Conservation (phyloP, 2,329 filamentous ascomycete genomes). For the Xylariaceae sp. region DNA sequence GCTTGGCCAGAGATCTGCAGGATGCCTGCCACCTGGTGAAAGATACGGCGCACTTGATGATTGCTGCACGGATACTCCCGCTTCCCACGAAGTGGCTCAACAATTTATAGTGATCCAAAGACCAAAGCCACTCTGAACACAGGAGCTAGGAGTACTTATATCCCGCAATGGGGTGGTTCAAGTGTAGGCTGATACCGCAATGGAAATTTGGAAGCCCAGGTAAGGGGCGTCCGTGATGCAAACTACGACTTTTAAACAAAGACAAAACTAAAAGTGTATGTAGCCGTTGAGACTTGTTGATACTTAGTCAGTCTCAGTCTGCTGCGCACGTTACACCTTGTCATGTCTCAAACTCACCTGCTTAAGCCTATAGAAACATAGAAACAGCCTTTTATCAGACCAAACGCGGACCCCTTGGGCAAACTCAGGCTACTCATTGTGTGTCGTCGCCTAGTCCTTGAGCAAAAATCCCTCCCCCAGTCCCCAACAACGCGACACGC, state of each 20-base stretch:
- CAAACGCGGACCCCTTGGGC: background rate
- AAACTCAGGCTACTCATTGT: background rate
- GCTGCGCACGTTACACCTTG: conserved; percentile 8
- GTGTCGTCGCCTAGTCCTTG: background rate
- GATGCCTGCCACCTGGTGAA: background rate
- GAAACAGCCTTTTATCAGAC: conserved; percentile 4
- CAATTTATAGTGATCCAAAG: background rate
- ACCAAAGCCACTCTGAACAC: background rate
- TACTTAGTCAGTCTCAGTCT: background rate
- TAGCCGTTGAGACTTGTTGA: background rate
- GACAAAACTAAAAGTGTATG: conserved; percentile 7
- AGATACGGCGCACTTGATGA: conserved; percentile 14
- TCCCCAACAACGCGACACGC: background rate
- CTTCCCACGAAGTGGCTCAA: background rate
- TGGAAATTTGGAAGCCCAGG: background rate
- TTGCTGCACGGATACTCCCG: conserved; percentile 2
- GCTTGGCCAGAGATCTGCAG: background rate
- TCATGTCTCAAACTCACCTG: conserved; percentile 3
- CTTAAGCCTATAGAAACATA: background rate
- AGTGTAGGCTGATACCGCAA: background rate
- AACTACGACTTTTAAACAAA: conserved; percentile 1
- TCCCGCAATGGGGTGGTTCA: background rate
- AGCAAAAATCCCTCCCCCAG: background rate
- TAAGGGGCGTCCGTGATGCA: background rate
- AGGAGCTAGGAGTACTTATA: too few relatives aligned